These are phyloP conservation scores for Elongisporangium undulatum DNA, from an alignment of 352 stramenopile genomes.

Conservation along the genomic window DNA sequence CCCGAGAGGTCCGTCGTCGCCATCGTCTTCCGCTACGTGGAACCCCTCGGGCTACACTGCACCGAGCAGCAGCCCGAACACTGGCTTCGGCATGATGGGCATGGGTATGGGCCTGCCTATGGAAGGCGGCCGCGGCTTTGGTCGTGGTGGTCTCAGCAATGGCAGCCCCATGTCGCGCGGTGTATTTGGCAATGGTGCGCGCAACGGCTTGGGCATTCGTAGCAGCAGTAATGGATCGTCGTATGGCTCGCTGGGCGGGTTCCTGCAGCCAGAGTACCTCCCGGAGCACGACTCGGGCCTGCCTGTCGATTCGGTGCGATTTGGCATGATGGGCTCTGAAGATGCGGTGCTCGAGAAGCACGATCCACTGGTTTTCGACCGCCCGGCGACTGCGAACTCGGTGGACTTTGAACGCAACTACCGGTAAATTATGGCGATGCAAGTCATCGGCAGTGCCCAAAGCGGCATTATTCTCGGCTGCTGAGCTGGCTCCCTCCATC, in stretches of 20 bases:
- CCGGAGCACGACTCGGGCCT: constrained; percentile 37
- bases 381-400: background rate
- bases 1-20: constrained; percentile 7
- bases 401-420: constrained; percentile 3
- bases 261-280: constrained; percentile 55
- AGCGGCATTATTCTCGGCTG: background rate
- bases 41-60: constrained; percentile 14
- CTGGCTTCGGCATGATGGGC: constrained; percentile 36
- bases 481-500: background rate
- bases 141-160: constrained; percentile 5
- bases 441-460: background rate
- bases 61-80: constrained; percentile 12
- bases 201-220: constrained; percentile 25
- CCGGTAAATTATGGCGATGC: background rate
- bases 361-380: constrained; percentile 3
- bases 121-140: constrained; percentile 19
- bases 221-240: constrained; percentile 15
- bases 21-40: constrained; percentile 13
- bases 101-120: constrained; percentile 35
- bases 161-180: background rate
- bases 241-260: constrained; percentile 59
- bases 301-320: constrained; percentile 32
- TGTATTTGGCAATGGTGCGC: constrained; percentile 8
- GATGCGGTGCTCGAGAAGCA: constrained; percentile 9
- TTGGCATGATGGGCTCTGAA: constrained; percentile 40